phyloP scores from a whole-genome alignment of 441 rosid species.

The Euphorbia schlechtendalii region DNA sequence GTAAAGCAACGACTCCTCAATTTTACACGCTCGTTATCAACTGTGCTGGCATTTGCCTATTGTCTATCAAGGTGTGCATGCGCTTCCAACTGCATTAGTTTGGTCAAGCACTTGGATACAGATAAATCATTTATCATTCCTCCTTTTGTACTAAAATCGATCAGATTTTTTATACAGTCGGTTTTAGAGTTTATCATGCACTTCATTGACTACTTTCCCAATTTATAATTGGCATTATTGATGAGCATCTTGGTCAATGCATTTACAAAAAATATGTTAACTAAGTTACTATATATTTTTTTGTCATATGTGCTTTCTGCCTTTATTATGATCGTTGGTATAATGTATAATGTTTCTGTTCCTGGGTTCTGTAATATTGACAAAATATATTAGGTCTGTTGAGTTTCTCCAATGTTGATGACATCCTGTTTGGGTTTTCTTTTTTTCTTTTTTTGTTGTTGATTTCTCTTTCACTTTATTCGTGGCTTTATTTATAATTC shows the following conservation, averaged over 20 bases:
- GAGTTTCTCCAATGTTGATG: not conserved
- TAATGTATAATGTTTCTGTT: not conserved
- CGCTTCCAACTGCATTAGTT: slow-evolving; percentile 4
- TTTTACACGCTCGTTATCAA: slow-evolving; percentile 69
- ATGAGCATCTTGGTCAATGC: slow-evolving; percentile 3
- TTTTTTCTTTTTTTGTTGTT: not conserved
- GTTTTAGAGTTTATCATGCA: not conserved
- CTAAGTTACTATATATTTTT: not conserved
- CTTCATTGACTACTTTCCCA: not conserved
- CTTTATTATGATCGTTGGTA: not conserved
- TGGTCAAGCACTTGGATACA: slow-evolving; percentile 1
- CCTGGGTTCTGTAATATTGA: not conserved
- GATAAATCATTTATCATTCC: not conserved
- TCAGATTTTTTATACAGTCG: not conserved
- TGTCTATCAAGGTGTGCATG: slow-evolving; percentile 71
- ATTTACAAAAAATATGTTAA: not conserved
- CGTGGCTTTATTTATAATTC: slow-evolving; percentile 1
- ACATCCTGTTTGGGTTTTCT: not conserved
- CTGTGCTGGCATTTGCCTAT: slow-evolving; percentile 72
- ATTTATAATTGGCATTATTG: not conserved
- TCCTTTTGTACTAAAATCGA: not conserved
- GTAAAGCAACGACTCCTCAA: slow-evolving; percentile 69
- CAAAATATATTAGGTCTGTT: not conserved
- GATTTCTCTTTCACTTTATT: no score
- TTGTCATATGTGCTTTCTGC: not conserved